A percentile compares a stretch with the other conserved stretches of the same genome.
Evolutionary conservation across 345 rosid species (phyloP).

Genomic region (Physaria fendleri): DNA sequence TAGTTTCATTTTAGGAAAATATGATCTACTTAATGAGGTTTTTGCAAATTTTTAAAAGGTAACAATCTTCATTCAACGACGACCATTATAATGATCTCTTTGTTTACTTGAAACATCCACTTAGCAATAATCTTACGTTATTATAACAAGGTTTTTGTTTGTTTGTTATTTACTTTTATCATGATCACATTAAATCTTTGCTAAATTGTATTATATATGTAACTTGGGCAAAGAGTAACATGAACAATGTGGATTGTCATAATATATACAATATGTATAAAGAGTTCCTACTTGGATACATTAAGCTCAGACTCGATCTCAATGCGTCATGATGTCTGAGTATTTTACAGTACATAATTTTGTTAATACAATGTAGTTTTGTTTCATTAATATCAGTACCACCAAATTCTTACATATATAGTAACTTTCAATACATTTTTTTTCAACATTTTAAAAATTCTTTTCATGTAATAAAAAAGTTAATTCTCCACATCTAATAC

Average conservation of each 20-base stretch:
- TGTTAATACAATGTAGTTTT: neutral
- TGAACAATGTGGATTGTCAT: no score
- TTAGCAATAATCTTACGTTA: neutral
- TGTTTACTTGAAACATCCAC: neutral
- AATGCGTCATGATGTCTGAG: neutral
- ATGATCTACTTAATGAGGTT: neutral
- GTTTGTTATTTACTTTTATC: neutral
- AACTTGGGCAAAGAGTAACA: no score
- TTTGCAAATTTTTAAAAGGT: neutral
- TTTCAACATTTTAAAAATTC: no score
- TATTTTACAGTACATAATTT: neutral
- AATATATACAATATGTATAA: no score
- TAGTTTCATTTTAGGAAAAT: neutral
- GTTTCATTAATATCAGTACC: neutral
- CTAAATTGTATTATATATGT: neutral
- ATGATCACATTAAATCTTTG: neutral
- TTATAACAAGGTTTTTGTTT: no score
- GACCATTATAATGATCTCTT: neutral
- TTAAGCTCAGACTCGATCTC: neutral
- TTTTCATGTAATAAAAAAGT: neutral
- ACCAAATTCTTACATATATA: neutral
- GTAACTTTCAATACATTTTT: no score
- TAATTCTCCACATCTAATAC: neutral
- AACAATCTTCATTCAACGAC: neutral
- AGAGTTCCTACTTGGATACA: constrained; percentile 16